These are phyloP conservation scores for Fusarium duplospermum DNA, from an alignment of 2,329 filamentous ascomycete genomes.

Conservation along the genomic window DNA sequence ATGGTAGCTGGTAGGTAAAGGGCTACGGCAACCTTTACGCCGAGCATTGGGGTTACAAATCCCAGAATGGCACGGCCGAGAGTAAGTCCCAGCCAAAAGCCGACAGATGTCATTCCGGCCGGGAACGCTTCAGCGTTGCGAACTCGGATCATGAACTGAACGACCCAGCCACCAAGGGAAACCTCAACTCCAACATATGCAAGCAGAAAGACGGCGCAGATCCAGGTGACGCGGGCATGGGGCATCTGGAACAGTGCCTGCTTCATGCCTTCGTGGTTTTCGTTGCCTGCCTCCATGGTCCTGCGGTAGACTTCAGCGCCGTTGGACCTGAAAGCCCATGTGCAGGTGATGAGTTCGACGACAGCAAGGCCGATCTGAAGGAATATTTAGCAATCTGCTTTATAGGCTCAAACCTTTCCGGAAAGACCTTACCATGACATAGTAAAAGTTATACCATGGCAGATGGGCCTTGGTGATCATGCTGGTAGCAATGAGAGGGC, in stretches of 20 bases:
- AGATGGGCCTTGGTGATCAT: conserved; percentile 72
- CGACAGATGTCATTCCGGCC: conserved; percentile 79
- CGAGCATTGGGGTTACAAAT: conserved; percentile 77
- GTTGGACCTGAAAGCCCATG: conserved; percentile 70
- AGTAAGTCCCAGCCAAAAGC: conserved; percentile 85
- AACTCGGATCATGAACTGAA: conserved; percentile 84
- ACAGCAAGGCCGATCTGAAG: conserved; percentile 26
- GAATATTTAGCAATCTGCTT: conserved; percentile 61
- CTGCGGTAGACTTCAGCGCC: conserved; percentile 66
- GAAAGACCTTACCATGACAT: conserved; percentile 70
- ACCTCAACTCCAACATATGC: conserved; percentile 83
- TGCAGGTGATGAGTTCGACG: conserved; percentile 49
- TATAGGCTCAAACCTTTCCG: conserved; percentile 33
- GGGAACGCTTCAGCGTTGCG: conserved; percentile 75
- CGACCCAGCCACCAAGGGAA: conserved; percentile 83
- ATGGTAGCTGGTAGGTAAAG: conserved; percentile 74
- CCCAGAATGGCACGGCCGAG: conserved; percentile 77
- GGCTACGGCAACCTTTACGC: conserved; percentile 73
- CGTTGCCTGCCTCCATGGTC: conserved; percentile 45
- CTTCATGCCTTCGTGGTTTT: conserved; percentile 35
- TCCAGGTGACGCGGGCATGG: conserved; percentile 70
- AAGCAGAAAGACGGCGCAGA: conserved; percentile 78
- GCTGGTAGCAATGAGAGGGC: conserved; percentile 76
- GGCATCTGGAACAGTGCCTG: conserved; percentile 55
- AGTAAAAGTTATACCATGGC: conserved; percentile 80